These are phyloP conservation scores for Arabidopsis suecica DNA, from an alignment of 345 rosid genomes.

Conservation along the genomic window DNA sequence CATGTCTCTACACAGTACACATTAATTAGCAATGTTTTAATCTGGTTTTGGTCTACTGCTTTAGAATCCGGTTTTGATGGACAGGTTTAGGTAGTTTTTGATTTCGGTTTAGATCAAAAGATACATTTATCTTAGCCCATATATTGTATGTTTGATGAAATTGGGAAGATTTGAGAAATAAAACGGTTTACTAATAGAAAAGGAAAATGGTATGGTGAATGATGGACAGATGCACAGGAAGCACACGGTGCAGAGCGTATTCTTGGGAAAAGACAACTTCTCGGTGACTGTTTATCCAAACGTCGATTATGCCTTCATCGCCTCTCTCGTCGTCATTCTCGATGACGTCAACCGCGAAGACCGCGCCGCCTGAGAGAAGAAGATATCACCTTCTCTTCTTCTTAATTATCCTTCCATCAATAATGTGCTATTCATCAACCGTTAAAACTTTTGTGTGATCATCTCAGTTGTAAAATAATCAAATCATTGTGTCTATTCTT, in stretches of 20 bases:
- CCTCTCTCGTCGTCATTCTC: slow-evolving; percentile 54
- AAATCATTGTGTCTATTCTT: not conserved
- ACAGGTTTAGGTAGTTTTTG: too few relatives aligned
- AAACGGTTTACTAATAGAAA: too few relatives aligned
- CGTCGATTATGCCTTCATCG: slow-evolving; percentile 50
- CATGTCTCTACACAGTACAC: too few relatives aligned
- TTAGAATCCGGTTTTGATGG: too few relatives aligned
- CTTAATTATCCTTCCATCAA: too few relatives aligned
- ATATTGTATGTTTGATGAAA: too few relatives aligned
- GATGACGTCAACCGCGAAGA: slow-evolving; percentile 55
- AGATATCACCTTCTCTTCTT: too few relatives aligned
- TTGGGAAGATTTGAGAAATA: too few relatives aligned
- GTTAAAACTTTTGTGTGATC: not conserved
- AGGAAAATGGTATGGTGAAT: not conserved
- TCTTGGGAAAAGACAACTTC: slow-evolving; percentile 53
- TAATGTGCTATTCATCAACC: not conserved
- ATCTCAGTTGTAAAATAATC: not conserved
- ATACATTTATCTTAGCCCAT: too few relatives aligned
- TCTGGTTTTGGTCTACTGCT: too few relatives aligned
- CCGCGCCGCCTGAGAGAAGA: not conserved
- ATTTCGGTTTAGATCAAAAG: too few relatives aligned
- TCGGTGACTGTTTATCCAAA: slow-evolving; percentile 53
- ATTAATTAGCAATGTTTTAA: too few relatives aligned
- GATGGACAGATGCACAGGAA: slow-evolving; percentile 46
- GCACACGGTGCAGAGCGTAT: slow-evolving; percentile 45